phyloP scores from a whole-genome alignment of 257 asterid species.

The Leptodermis oblonga region DNA sequence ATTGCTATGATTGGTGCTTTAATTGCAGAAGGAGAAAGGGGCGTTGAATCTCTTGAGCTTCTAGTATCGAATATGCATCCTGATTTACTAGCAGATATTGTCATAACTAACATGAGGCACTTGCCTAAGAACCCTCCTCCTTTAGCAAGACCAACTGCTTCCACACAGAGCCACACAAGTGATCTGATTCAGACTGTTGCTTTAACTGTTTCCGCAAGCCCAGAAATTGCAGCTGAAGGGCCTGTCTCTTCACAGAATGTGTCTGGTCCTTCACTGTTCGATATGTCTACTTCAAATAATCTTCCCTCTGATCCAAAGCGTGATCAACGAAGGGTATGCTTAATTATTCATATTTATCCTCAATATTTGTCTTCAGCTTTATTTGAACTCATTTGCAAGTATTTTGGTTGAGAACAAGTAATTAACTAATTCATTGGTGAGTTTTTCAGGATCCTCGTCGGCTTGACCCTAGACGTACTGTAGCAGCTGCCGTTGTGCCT shows the following conservation, averaged over 20 bases:
- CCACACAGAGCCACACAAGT: constrained; percentile 42
- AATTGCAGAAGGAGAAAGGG: constrained; percentile 96
- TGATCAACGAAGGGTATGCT: constrained; percentile 95
- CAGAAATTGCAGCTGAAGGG: constrained; percentile 44
- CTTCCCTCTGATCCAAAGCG: constrained; percentile 67
- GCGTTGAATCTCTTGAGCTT: constrained; percentile 79
- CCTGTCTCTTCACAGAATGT: constrained; percentile 38
- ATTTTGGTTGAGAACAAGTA: background rate
- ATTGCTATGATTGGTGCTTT: constrained; percentile 88
- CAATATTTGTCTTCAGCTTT: background rate
- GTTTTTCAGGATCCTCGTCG: constrained; percentile 94
- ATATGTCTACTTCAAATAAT: constrained; percentile 44
- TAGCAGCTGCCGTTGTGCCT: constrained; percentile 51
- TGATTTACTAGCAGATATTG: constrained; percentile 95
- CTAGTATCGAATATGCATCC: constrained; percentile 81
- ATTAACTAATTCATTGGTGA: constrained; percentile 7
- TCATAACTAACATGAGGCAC: constrained; percentile 91
- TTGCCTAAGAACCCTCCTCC: constrained; percentile 72
- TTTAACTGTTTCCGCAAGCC: constrained; percentile 52
- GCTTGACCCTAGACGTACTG: constrained; percentile 79
- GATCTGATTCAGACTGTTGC: constrained; percentile 40
- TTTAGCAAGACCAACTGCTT: constrained; percentile 33
- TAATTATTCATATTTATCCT: constrained; percentile 3
- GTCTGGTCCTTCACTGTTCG: constrained; percentile 39
- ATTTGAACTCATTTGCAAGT: background rate